Evolutionary conservation across 441 rosid genomes (phyloP), one percentile per base, ranked within the genome.

Genomic region (Arabidopsis lyrata): DNA sequence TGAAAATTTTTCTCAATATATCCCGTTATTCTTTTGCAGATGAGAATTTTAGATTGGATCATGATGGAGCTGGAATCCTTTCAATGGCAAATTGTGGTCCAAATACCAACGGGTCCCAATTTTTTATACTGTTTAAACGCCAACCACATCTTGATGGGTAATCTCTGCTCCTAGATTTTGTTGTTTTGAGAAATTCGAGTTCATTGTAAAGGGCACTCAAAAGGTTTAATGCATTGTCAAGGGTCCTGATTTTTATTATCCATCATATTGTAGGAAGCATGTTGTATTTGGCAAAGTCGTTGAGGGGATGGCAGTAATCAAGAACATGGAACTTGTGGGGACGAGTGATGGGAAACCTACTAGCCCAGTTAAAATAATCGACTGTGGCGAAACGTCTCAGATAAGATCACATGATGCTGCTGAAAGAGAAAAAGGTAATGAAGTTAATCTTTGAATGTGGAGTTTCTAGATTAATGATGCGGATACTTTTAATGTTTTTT

Each of bases 71-170:
- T 61, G 99, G 98, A 56, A 62, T 87, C 68, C 99, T 95, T 68
- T 95, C 97, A 10, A 90, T 95, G 99, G 98, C 99, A 76, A 93
- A 93, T 82, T 78, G 89, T 83, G 97, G 98, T 73, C 90, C 97
- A 58, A 82, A 88, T 85, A 90, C 97, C 68, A 93, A 93, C 65
- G 99, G 98, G 29, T 95, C 99, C 68, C 99, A 95, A 72, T 95
- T 95, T 82, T 93, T 95, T 79, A 80, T 95, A 66, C 91, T 82
- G 66, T 95, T 95, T 63, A 91, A 88, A 78, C 84, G 82, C 59
- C 91, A 85, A 57, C 96, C 90, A 10, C 98, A 95, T 78, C 97
- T 95, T 52, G 91, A 95, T 82, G 95, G 98, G 98, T 95, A 87
- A 60, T 42, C 14, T 55, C 56, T 75, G 42, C 52, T 66, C 76